Base-by-base conservation (phyloP, 495 filamentous ascomycete genomes). In the Podospora bellae-mahoneyi region DNA sequence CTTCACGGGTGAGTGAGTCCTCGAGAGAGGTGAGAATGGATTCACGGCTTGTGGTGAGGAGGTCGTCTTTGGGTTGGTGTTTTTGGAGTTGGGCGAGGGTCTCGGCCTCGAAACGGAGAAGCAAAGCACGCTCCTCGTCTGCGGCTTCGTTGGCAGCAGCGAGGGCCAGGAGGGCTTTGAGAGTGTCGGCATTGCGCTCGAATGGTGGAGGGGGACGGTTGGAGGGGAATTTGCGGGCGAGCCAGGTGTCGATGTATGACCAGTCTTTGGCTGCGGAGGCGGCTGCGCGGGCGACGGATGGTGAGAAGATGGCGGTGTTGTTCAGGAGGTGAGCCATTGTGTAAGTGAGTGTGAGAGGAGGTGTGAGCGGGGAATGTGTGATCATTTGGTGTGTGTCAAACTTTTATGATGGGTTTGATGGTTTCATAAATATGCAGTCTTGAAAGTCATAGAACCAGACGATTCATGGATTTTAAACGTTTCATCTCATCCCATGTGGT, bases 181-280 rank as follows among this genome's bases (percentile, higher is more conserved):
- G 83, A 1, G 93, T 97, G 66, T 93, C 91, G 59, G 88, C 84
- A 74, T 94, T 97, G 71, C 92, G 88, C 78, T 97, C 94, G 77
- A 96, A 95, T 5, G 82, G 72, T 1, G 90, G 87, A 7, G 83
- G 78, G 13, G 72, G 48, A 7, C 76, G 67, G 66, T 71, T 64
- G 53, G 69, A 58, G 55, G 55, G 70, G 74, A 89, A 93, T 70
- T 91, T 89, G 60, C 84, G 81, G 30, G 78, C 74, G 3, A 97
- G 87, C 92, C 94, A 97, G 78, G 82, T 79, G 81, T 96, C 91
- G 72, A 96, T 83, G 73, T 90, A 92, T 64, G 88, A 86, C 94
- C 93, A 97, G 82, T 97, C 93, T 75, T 92, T 91, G 60, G 91
- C 90, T 13, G 80, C 86, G 71, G 75, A 85, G 74, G 80, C 84